Percentiles rank a stretch among this genome's conserved stretches.
phyloP scores from a whole-genome alignment of 257 asterid species.

The Leptodermis oblonga region DNA sequence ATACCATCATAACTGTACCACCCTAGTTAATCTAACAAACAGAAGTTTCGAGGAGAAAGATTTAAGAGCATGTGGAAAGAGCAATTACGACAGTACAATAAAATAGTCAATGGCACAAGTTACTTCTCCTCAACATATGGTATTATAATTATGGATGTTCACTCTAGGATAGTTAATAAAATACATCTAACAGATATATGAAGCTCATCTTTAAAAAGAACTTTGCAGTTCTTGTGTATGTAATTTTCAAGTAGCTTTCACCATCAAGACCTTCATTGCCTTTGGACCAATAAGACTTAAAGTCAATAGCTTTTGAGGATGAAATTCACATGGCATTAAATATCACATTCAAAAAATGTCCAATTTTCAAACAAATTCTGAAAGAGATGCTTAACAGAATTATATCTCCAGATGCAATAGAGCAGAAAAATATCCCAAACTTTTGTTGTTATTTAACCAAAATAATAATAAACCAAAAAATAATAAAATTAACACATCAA shows the following conservation, averaged over 20 bases:
- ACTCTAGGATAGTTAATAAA: not conserved
- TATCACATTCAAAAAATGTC: not conserved
- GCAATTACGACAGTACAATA: not conserved
- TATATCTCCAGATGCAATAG: not conserved
- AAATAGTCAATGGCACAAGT: not conserved
- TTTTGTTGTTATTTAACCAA: not conserved
- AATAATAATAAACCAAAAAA: not conserved
- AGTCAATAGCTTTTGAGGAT: not conserved
- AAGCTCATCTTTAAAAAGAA: not conserved
- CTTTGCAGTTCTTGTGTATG: not conserved
- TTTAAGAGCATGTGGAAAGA: not conserved
- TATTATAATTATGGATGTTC: not conserved
- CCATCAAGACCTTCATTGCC: not conserved
- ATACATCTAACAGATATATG: not conserved
- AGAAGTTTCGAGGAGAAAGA: not conserved
- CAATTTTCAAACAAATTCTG: not conserved
- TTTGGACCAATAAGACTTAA: not conserved
- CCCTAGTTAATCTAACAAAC: not conserved
- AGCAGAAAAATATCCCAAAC: not conserved
- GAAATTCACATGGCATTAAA: not conserved
- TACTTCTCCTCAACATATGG: not conserved
- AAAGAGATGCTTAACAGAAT: not conserved
- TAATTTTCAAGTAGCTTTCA: not conserved
- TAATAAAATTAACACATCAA: not conserved
- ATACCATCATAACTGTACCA: not conserved